These are phyloP conservation scores for Colletotrichum gloeosporioides DNA, from an alignment of 2,329 filamentous ascomycete species.

Conservation along the genomic window DNA sequence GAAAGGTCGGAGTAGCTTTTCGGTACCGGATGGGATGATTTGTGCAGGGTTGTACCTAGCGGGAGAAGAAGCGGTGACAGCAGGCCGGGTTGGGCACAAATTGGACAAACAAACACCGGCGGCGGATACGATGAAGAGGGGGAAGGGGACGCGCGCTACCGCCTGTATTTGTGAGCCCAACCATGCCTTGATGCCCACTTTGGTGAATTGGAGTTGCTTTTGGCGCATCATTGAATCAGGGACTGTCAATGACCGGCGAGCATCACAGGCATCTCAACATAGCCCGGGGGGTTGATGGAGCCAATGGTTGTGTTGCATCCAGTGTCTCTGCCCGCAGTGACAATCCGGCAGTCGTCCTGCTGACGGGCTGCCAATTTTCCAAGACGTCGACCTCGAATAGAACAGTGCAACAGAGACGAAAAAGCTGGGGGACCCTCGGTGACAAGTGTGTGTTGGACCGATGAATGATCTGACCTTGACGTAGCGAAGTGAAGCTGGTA, in stretches of 20 bases:
- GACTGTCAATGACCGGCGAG: background rate
- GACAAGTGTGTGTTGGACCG: background rate
- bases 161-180: slow-evolving; percentile 21
- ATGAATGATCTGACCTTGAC: background rate
- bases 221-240: slow-evolving; percentile 13
- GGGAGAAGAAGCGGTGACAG: slow-evolving; percentile 36
- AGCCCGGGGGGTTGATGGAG: background rate
- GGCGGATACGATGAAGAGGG: slow-evolving; percentile 15
- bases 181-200: slow-evolving; percentile 27
- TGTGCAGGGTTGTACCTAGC: slow-evolving; percentile 38
- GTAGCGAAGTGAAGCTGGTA: slow-evolving; percentile 10
- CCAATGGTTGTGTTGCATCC: background rate
- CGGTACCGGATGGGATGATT: slow-evolving; percentile 29
- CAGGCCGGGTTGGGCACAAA: slow-evolving; percentile 25
- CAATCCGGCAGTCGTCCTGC: background rate
- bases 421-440: background rate
- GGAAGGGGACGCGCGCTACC: slow-evolving; percentile 18
- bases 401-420: background rate
- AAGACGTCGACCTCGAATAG: background rate
- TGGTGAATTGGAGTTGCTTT: slow-evolving; percentile 10
- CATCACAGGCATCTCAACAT: background rate
- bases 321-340: background rate
- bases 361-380: background rate
- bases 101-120: slow-evolving; percentile 17
- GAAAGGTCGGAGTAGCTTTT: slow-evolving; percentile 32